Evolutionary conservation across 2,329 filamentous ascomycete species (phyloP).

Genomic region (Septoria petroselini): DNA sequence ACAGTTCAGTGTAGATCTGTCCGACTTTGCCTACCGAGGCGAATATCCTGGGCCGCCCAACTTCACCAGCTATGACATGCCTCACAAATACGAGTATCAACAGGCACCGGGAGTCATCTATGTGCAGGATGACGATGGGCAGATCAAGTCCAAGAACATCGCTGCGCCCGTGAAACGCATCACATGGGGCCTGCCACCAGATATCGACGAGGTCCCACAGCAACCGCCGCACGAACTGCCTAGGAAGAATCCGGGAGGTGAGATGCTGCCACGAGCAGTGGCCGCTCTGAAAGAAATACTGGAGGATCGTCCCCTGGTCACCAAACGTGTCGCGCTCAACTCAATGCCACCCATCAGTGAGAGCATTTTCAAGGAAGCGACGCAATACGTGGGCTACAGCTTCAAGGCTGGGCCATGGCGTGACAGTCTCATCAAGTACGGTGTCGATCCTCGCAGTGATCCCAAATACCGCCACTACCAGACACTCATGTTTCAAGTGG

Average conservation of each 20-base stretch:
- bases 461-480: conserved; percentile 79
- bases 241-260: conserved; percentile 33
- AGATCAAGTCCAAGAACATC: conserved; percentile 51
- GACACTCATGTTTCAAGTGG: conserved; percentile 78
- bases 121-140: conserved; percentile 53
- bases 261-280: conserved; percentile 61
- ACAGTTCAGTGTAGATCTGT: conserved; percentile 63
- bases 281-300: conserved; percentile 63
- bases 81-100: conserved; percentile 66
- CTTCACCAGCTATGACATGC: conserved; percentile 33
- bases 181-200: conserved; percentile 51
- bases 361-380: conserved; percentile 65
- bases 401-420: conserved; percentile 91
- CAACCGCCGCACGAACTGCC: conserved; percentile 52
- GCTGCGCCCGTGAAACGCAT: conserved; percentile 47
- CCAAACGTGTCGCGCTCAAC: conserved; percentile 76
- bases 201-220: conserved; percentile 61
- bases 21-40: conserved; percentile 57
- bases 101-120: conserved; percentile 78
- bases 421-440: conserved; percentile 80
- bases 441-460: conserved; percentile 77
- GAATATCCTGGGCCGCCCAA: conserved; percentile 47
- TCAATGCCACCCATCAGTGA: conserved; percentile 55
- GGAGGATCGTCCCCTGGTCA: conserved; percentile 75
- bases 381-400: conserved; percentile 84